Percentiles rank a stretch among this genome's conserved stretches.
These are phyloP conservation scores for Trebouxiophyceae sp. DNA, from an alignment of 163 green algal genomes.

Conservation along the genomic window DNA sequence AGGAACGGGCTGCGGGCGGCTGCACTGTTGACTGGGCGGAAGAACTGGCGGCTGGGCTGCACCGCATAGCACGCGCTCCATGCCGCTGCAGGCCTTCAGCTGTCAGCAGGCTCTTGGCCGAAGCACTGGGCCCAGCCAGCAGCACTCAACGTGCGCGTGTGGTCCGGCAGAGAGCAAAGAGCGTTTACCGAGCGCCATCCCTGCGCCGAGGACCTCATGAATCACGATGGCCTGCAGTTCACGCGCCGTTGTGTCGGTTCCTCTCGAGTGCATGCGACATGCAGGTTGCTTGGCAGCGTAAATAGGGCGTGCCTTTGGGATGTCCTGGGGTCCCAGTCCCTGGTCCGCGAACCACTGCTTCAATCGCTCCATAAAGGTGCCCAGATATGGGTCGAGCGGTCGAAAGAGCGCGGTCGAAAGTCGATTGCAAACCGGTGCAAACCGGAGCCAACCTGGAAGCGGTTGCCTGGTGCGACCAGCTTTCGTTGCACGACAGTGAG, in stretches of 20 bases:
- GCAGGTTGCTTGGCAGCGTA: not conserved
- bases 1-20: not conserved
- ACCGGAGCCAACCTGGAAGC: no score
- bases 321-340: constrained; percentile 22
- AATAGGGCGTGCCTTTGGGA: constrained; percentile 12
- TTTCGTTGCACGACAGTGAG: not conserved
- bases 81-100: not conserved
- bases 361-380: constrained; percentile 5
- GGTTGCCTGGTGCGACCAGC: not conserved
- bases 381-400: no score
- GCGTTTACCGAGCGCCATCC: constrained; percentile 14
- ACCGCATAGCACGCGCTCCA: constrained; percentile 28
- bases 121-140: not conserved
- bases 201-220: constrained; percentile 28
- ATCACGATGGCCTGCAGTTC: constrained; percentile 25
- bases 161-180: not conserved
- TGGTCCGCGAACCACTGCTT: constrained; percentile 25
- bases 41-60: constrained; percentile 20
- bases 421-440: no score
- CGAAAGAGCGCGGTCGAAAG: no score
- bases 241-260: no score
- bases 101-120: no score
- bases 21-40: not conserved
- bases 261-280: no score
- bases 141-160: not conserved